Evolutionary conservation across 1,139 yeast species (phyloP), one percentile per base, ranked within the genome.

Genomic region (Lodderomyces pseudojiufengensis): DNA sequence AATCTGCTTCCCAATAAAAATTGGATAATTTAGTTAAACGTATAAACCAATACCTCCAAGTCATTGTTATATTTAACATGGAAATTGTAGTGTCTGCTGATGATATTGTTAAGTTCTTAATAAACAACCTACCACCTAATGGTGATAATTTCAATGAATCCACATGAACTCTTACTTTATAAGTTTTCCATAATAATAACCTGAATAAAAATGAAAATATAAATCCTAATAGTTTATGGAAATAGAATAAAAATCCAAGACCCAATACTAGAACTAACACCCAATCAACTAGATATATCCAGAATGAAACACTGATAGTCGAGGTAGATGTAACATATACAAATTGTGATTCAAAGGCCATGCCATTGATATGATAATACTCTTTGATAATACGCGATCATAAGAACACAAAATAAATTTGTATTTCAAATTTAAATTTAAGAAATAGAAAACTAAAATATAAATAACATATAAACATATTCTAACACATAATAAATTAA

Each of bases 261-360:
- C 81, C 68, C 13, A 85, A 65, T 15, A 83, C 61, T 29, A 84
- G 68, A 2, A 84, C 72, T 42, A 88, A 63, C 31, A 84, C 62
- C 95, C 96, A 87, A 54, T 86, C 88, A 24, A 78, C 81, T 42
- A 88, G 64, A 55, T 88, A 90, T 21, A 85, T 84, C 95, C 95
- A 85, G 51, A 80, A 73, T 48, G 83, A 79, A 45, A 71, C 70
- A 18, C 33, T 41, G 26, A 36, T 38, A 8, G 33, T 38, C 12
- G 48, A 37, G 7, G 37, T 40, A 6, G 48, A 38, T 5, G 41
- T 41, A 26, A 52, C 59, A 21, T 55, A 44, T 20, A 56, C 46
- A 33, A 49, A 55, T 39, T 49, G 52, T 33, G 67, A 55, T 40
- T 54, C 59, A 24, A 29, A 37, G 9, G 39, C 36, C 39, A 37